A percentile compares a stretch with the other conserved stretches of the same genome.
phyloP scores from a whole-genome alignment of 2,329 filamentous ascomycete species.

The Venturia pyrina region DNA sequence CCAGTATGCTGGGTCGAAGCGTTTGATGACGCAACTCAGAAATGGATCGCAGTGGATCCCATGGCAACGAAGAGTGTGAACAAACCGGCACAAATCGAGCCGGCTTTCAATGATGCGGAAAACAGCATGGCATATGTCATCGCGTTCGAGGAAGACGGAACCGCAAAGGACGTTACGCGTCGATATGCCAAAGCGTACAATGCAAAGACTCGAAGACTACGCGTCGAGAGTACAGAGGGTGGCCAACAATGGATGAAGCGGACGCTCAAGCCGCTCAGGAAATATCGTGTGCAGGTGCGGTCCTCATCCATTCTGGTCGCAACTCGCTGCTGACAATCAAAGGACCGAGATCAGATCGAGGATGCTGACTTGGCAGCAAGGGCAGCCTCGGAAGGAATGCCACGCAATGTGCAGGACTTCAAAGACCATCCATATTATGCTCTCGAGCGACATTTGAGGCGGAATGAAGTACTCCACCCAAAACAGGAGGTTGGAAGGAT shows the following conservation, averaged over 20 bases:
- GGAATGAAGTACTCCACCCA: conserved; percentile 73
- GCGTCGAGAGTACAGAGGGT: conserved; percentile 59
- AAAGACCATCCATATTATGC: conserved; percentile 43
- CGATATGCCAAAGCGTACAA: conserved; percentile 84
- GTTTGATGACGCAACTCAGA: conserved; percentile 75
- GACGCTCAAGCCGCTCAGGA: conserved; percentile 34
- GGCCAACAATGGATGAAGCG: conserved; percentile 48
- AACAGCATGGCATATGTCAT: conserved; percentile 78
- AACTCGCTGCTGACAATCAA: not conserved
- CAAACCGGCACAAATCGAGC: conserved; percentile 68
- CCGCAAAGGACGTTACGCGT: conserved; percentile 73
- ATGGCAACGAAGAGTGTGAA: conserved; percentile 72
- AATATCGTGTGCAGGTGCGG: not conserved
- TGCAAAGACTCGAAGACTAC: conserved; percentile 71
- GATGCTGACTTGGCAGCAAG: conserved; percentile 62
- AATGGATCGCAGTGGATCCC: conserved; percentile 84
- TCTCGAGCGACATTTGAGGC: conserved; percentile 71
- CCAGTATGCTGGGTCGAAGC: conserved; percentile 94
- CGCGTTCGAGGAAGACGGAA: conserved; percentile 71
- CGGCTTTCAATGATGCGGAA: conserved; percentile 63
- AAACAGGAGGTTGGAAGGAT: conserved; percentile 68
- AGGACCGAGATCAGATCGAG: conserved; percentile 74
- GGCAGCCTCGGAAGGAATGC: conserved; percentile 55
- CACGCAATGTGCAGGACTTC: conserved; percentile 30
- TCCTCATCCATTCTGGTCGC: not conserved